Evolutionary conservation across 768 basidiomycete species (phyloP).

Genomic region (Naematelia aurantialba): DNA sequence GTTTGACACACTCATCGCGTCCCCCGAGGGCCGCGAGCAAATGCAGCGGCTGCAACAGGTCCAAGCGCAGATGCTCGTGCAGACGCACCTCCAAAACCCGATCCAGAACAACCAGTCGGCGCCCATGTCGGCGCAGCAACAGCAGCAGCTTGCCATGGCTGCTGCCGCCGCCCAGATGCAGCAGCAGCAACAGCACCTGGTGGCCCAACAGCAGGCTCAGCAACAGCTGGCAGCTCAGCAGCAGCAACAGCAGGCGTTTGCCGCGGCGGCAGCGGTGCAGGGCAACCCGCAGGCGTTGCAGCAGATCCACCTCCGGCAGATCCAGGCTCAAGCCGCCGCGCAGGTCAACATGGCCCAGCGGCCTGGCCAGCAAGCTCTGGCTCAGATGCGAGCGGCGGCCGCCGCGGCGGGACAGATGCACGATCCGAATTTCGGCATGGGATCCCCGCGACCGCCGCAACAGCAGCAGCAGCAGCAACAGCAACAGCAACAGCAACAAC

Average conservation of each 20-base stretch:
- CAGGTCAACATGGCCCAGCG: constrained; percentile 12
- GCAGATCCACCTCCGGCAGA: constrained; percentile 18
- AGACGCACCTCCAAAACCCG: constrained; percentile 18
- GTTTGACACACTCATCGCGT: constrained; percentile 30
- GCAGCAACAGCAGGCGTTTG: constrained; percentile 12
- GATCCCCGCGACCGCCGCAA: constrained; percentile 1
- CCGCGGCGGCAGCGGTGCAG: constrained; percentile 4
- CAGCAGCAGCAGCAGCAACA: constrained; percentile 2
- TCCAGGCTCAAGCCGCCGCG: constrained; percentile 24
- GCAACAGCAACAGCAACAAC: constrained; percentile 15
- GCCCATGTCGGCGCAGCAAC: constrained; percentile 24
- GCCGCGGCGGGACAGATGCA: no score
- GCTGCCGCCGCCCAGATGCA: constrained; percentile 16
- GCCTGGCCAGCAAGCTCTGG: constrained; percentile 4
- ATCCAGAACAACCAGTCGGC: constrained; percentile 14
- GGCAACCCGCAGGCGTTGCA: constrained; percentile 14
- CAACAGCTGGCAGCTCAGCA: not conserved
- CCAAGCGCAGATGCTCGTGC: constrained; percentile 23
- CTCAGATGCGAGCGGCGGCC: not conserved
- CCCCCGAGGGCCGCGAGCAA: constrained; percentile 30
- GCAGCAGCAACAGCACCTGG: constrained; percentile 4
- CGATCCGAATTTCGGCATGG: not conserved
- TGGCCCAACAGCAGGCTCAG: constrained; percentile 17
- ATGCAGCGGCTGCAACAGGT: constrained; percentile 23
- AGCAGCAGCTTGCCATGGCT: constrained; percentile 23